Base-by-base conservation (phyloP, 495 filamentous ascomycete species). In the Penicillium lividum region DNA sequence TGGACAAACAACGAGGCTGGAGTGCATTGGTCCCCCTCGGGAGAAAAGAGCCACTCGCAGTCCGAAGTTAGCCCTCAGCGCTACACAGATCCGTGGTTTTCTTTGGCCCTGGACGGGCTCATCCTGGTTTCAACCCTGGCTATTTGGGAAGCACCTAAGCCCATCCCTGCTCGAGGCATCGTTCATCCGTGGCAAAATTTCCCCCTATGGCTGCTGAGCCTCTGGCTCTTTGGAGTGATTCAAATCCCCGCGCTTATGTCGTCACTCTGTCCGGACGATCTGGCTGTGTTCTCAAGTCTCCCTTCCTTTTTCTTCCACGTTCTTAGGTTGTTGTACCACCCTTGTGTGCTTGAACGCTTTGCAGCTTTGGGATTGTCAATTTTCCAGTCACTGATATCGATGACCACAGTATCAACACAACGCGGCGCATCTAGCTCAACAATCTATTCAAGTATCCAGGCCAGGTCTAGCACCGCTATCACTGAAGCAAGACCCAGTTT, bases 401-500 rank as follows among this genome's bases (percentile, higher is more conserved):
- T 57, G 58, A 47, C 31, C 42, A 63, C 70, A 79, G 68, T 69
- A 69, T 63, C 75, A 67, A 57, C 68, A 76, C 62, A 67, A 57
- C 53, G 63, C 67, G 54, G 64, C 58, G 34, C 69, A 63, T 54
- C 63, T 59, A 42, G 57, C 73, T 46, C 73, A 77, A 38, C 74
- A 72, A 68, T 34, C 77, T 78, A 0, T 70, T 54, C 73, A 78
- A 61, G 85, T 86, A 64, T 81, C 85, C 58, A 81, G 86, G 62
- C 78, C 87, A 59, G 79, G 78, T 73, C 78, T 89, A 67, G 78
- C 84, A 58, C 84, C 88, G 56, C 84, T 31, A 16, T 42, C 84
- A 63, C 85, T 85, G 58, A 85, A 87, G 62, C 86, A 86, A 59
- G 73, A 71, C 47, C 75, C 80, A 44, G 68, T 66, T n/a, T 83